phyloP scores from a whole-genome alignment of 1,284 basidiomycete species.

The Malassezia brasiliensis region DNA sequence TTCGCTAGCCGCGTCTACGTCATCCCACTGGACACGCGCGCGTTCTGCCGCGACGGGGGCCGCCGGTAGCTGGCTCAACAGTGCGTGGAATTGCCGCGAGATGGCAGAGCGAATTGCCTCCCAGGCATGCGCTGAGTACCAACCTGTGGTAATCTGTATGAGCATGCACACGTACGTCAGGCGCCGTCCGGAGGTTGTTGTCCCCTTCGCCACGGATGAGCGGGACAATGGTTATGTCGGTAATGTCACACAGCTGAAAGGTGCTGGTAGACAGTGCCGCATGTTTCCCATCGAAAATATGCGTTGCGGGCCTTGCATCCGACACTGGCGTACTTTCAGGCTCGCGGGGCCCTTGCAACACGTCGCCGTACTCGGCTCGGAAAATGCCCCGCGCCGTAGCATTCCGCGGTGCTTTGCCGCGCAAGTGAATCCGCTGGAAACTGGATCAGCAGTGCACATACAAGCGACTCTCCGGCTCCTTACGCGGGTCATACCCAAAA shows the following conservation, averaged over 20 bases:
- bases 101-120: constrained; percentile 27
- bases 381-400: constrained; percentile 6
- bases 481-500: constrained; percentile 79
- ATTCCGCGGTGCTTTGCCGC: constrained; percentile 13
- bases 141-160: constrained; percentile 23
- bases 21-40: neutral
- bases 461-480: constrained; percentile 61
- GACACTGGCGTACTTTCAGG: neutral
- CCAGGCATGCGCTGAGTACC: constrained; percentile 27
- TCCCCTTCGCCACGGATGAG: constrained; percentile 21
- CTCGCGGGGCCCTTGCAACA: neutral
- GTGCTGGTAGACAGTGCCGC: constrained; percentile 69
- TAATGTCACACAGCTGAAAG: constrained; percentile 85
- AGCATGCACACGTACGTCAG: constrained; percentile 13
- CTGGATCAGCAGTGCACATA: constrained; percentile 9
- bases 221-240: constrained; percentile 58
- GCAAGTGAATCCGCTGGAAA: constrained; percentile 25
- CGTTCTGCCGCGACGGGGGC: neutral
- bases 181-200: neutral
- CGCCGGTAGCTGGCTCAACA: neutral
- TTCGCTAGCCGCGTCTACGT: neutral
- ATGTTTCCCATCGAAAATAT: constrained; percentile 78
- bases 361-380: constrained; percentile 10
- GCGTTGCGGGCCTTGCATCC: constrained; percentile 51
- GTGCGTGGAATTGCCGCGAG: constrained; percentile 21